These are phyloP conservation scores for Fusarium decemcellulare DNA, from an alignment of 2,329 filamentous ascomycete species.

Conservation along the genomic window DNA sequence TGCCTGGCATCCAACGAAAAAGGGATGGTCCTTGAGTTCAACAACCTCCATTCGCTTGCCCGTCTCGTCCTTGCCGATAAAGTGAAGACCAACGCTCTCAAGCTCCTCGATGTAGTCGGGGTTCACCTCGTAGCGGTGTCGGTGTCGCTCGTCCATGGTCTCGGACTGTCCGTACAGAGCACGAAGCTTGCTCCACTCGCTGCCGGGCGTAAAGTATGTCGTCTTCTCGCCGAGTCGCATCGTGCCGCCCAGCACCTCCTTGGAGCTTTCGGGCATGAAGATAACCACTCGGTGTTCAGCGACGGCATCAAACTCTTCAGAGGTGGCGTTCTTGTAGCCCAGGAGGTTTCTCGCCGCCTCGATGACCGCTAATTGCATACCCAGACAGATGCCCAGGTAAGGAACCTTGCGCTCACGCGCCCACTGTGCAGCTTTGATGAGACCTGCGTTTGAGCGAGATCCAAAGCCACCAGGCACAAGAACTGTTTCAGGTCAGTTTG, in stretches of 20 bases:
- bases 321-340: conserved; percentile 68
- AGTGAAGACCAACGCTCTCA: conserved; percentile 79
- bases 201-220: conserved; percentile 80
- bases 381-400: conserved; percentile 90
- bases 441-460: conserved; percentile 48
- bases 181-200: conserved; percentile 83
- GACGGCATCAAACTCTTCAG: conserved; percentile 68
- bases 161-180: conserved; percentile 76
- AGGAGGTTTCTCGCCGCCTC: conserved; percentile 86
- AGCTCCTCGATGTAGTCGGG: conserved; percentile 79
- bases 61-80: conserved; percentile 30
- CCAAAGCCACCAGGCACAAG: conserved; percentile 85
- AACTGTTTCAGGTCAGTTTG: too few relatives aligned
- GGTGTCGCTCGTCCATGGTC: conserved; percentile 79
- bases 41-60: conserved; percentile 9
- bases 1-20: conserved; percentile 1
- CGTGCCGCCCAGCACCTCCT: conserved; percentile 76
- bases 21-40: conserved; percentile 16
- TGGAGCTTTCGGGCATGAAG: conserved; percentile 85
- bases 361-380: conserved; percentile 93
- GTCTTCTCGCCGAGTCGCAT: conserved; percentile 86
- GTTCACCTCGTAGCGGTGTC: conserved; percentile 93
- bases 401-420: conserved; percentile 85
- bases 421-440: conserved; percentile 88
- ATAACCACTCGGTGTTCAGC: conserved; percentile 80